These are phyloP conservation scores for Venturia carpophila DNA, from an alignment of 2,329 filamentous ascomycete species.

Conservation along the genomic window DNA sequence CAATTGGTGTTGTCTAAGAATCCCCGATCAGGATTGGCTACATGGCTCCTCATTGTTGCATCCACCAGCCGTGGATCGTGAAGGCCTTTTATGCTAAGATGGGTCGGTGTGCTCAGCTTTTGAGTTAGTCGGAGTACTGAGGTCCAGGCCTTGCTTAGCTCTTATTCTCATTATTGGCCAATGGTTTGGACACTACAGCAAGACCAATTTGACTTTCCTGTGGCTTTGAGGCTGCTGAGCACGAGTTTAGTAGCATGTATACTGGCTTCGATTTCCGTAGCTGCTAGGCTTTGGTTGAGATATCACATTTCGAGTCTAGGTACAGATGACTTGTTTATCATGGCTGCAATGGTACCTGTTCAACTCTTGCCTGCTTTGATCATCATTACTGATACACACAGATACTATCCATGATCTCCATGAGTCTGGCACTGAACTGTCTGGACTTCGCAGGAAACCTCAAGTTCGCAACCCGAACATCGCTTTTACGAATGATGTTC, in stretches of 20 bases:
- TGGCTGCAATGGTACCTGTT: not conserved
- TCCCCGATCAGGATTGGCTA: not conserved
- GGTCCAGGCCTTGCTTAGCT: slow-evolving; percentile 1
- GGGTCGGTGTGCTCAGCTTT: not conserved
- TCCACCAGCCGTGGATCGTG: not conserved
- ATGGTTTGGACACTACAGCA: not conserved
- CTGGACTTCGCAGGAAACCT: not conserved
- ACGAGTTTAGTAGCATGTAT: not conserved
- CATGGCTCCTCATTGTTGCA: not conserved
- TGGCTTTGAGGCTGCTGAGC: not conserved
- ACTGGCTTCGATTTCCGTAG: slow-evolving; percentile 4
- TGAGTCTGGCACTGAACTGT: not conserved
- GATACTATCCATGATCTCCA: not conserved
- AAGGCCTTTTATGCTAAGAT: not conserved
- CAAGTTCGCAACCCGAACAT: not conserved
- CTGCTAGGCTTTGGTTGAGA: slow-evolving; percentile 9
- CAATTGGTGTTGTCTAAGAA: not conserved
- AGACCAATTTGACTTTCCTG: slow-evolving; percentile 4
- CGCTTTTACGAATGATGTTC: not conserved
- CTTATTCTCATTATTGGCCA: not conserved
- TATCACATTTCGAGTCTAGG: slow-evolving; percentile 1
- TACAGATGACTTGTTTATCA: not conserved
- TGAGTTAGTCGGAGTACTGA: not conserved
- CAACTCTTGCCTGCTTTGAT: not conserved
- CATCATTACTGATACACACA: not conserved